Base-by-base conservation (phyloP, 2,329 filamentous ascomycete genomes). In the Pseudopyricularia cyperi region DNA sequence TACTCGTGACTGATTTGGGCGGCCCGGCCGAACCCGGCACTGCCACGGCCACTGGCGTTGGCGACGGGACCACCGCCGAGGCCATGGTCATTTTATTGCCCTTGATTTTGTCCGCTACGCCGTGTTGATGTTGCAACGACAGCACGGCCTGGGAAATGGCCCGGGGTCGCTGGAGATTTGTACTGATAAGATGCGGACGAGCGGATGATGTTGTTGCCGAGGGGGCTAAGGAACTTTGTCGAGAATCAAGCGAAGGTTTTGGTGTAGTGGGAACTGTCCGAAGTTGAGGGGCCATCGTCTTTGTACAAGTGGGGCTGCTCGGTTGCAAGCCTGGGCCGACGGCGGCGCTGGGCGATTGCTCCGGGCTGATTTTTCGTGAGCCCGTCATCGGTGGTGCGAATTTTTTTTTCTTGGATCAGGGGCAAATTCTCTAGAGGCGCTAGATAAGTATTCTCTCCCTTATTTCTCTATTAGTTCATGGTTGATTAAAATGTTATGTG, bases 1-100 rank as follows among this genome's bases (percentile, higher is more conserved):
- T 90, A 60, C 79, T 86, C 34, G 87, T 91, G 65, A 90, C 80
- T 51, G 75, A 79, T 51, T 72, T 66, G 49, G 72, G 71, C 24
- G 39, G 39, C 19, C 39, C 39, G 22, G 39, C 39, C 24, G 39
- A 24, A 24, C 19, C 39, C 22, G 24, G 39, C 35, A 63, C 59
- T 56, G 72, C 72, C 52, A 12, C 39, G 9, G 24, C 17, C 35
- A 63, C 59, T 56, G 72, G 72, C 52, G 63, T 62, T 35, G 72
- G 70, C 48, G 68, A 68, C 55, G 61, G 68, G 46, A 69, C 70
- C 54, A 74, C 66, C 58, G 71, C 67, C 52, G 72, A 69, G 8
- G 73, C 68, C 71, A 76, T 74, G 52, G 69, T 66, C 65, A 71
- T 71, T 72, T 24, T 24, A 19, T 24, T 26, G 8, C 14, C 37